A percentile compares a stretch with the other conserved stretches of the same genome.
Evolutionary conservation across 2,329 filamentous ascomycete genomes (phyloP).

Genomic region (Emericellopsis atlantica): DNA sequence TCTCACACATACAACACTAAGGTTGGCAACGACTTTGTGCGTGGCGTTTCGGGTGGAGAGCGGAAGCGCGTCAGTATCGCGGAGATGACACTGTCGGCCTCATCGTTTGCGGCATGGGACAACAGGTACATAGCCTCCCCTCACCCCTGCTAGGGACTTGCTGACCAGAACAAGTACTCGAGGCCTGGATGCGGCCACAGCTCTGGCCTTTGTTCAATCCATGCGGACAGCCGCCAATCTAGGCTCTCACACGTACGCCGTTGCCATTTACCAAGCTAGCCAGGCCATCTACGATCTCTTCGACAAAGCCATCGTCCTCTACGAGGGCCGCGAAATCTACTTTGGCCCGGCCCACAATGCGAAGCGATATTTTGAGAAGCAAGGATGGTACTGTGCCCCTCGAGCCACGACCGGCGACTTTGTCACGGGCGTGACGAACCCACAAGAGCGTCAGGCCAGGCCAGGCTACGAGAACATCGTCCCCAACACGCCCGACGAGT

Average conservation of each 20-base stretch:
- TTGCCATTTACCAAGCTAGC: constrained; percentile 63
- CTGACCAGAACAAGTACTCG: constrained; percentile 32
- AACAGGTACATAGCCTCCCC: constrained; percentile 31
- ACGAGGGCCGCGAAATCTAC: constrained; percentile 68
- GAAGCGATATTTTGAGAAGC: constrained; percentile 51
- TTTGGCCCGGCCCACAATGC: constrained; percentile 52
- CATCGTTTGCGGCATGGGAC: constrained; percentile 51
- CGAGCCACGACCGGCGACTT: constrained; percentile 61
- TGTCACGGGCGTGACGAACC: constrained; percentile 56
- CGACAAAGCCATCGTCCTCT: constrained; percentile 62
- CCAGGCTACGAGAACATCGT: constrained; percentile 47
- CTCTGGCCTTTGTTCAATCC: constrained; percentile 59
- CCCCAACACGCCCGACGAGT: constrained; percentile 59
- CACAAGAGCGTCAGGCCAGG: constrained; percentile 40
- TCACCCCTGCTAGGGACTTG: not conserved
- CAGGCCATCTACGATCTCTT: constrained; percentile 61
- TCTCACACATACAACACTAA: constrained; percentile 61
- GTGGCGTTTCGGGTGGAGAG: constrained; percentile 60
- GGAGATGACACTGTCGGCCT: constrained; percentile 57
- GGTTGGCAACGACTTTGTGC: constrained; percentile 62
- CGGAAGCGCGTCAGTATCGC: constrained; percentile 73
- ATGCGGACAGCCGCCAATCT: constrained; percentile 54
- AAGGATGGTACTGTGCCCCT: constrained; percentile 55
- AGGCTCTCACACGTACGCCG: constrained; percentile 42
- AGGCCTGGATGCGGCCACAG: constrained; percentile 62